Percentiles rank a stretch among this genome's conserved stretches.
These are phyloP conservation scores for Tylopilus sp. DNA, from an alignment of 768 basidiomycete species.

Conservation along the genomic window DNA sequence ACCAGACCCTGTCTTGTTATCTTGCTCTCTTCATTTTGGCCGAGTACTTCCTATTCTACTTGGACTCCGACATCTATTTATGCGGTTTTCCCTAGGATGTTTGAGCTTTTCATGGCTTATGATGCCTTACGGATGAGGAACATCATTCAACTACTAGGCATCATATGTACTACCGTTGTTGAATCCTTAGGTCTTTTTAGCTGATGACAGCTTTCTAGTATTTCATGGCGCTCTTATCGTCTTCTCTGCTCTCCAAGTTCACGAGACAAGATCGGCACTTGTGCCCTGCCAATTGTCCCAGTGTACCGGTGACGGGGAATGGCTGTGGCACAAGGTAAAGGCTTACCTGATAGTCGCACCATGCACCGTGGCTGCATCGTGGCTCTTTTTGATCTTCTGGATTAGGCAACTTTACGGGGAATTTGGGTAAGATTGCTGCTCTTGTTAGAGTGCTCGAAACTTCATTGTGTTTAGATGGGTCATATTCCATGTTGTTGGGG, in stretches of 20 bases:
- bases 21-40: conserved; percentile 80
- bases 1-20: conserved; percentile 78
- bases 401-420: conserved; percentile 70
- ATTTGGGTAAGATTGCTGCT: conserved; percentile 60
- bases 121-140: conserved; percentile 82
- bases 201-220: conserved; percentile 31
- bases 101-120: conserved; percentile 75
- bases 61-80: background rate
- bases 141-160: conserved; percentile 72
- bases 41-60: conserved; percentile 49
- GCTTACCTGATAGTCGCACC: conserved; percentile 74
- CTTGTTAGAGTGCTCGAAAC: background rate
- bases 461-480: conserved; percentile 60
- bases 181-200: background rate
- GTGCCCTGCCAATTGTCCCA: conserved; percentile 33
- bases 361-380: conserved; percentile 61
- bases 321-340: conserved; percentile 57
- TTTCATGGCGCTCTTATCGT: conserved; percentile 76
- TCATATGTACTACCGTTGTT: conserved; percentile 51
- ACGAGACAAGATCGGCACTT: conserved; percentile 66
- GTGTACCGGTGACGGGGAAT: conserved; percentile 47
- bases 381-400: conserved; percentile 65
- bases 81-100: conserved; percentile 48
- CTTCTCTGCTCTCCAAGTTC: conserved; percentile 72
- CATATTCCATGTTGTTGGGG: conserved; percentile 86